Conservation (phyloP, 2,329 filamentous ascomycete species). For the Paracoccidioides lutzii region DNA sequence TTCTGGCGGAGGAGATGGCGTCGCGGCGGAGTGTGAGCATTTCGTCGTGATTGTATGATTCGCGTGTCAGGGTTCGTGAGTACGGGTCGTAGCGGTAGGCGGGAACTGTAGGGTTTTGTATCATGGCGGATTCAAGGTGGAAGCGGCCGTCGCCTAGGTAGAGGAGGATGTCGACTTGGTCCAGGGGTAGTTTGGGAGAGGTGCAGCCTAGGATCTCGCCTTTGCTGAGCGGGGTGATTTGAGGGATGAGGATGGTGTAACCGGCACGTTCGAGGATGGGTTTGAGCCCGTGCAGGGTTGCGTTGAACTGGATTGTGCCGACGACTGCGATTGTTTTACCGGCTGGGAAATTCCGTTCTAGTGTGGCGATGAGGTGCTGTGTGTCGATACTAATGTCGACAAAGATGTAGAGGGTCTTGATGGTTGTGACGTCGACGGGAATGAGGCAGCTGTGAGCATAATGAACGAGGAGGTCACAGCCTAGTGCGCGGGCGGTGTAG, state of each 20-base stretch:
- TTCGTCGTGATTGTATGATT: constrained; percentile 82
- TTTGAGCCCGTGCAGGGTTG: constrained; percentile 78
- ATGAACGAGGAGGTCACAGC: constrained; percentile 87
- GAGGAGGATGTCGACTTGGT: constrained; percentile 61
- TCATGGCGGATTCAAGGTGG: constrained; percentile 97
- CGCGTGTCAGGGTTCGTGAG: constrained; percentile 76
- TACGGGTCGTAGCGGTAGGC: constrained; percentile 97
- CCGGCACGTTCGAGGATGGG: constrained; percentile 68
- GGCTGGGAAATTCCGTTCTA: constrained; percentile 74
- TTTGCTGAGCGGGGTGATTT: constrained; percentile 83
- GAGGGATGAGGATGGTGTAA: constrained; percentile 74
- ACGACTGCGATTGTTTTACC: constrained; percentile 86
- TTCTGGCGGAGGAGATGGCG: constrained; percentile 59
- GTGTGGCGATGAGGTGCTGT: constrained; percentile 67
- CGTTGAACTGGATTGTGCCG: constrained; percentile 97
- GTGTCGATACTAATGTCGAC: constrained; percentile 96
- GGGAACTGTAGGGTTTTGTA: constrained; percentile 81
- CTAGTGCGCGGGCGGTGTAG: constrained; percentile 86
- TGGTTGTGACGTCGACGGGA: constrained; percentile 89
- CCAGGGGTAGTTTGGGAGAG: constrained; percentile 56
- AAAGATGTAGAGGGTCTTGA: constrained; percentile 95
- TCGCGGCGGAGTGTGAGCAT: constrained; percentile 69
- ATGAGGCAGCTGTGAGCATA: constrained; percentile 96
- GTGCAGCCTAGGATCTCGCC: constrained; percentile 98
- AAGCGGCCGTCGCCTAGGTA: constrained; percentile 90